Evolutionary conservation across 495 filamentous ascomycete genomes (phyloP).

Genomic region (Talaromyces borbonicus): DNA sequence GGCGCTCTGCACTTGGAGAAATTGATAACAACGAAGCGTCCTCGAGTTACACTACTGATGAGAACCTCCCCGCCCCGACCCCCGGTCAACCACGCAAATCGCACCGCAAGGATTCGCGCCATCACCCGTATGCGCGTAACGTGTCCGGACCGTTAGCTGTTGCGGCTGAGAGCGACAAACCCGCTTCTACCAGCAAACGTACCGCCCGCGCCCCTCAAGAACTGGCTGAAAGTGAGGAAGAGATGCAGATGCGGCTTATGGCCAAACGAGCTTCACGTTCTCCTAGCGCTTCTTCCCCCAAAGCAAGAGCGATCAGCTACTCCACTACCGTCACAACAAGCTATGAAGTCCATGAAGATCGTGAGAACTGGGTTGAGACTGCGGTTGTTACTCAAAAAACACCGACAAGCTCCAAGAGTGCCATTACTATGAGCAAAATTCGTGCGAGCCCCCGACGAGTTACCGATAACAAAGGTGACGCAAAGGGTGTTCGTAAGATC

Average conservation of each 20-base stretch:
- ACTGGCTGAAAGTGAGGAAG: constrained; percentile 65
- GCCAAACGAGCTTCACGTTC: constrained; percentile 48
- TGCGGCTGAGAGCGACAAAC: constrained; percentile 26
- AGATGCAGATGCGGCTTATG: constrained; percentile 61
- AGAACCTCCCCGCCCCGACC: constrained; percentile 87
- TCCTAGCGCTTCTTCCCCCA: constrained; percentile 31
- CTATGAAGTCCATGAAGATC: constrained; percentile 36
- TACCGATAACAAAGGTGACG: constrained; percentile 42
- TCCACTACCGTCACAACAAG: constrained; percentile 37
- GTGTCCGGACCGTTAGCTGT: constrained; percentile 29
- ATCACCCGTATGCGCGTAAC: constrained; percentile 44
- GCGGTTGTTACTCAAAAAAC: constrained; percentile 48
- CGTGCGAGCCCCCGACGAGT: constrained; percentile 56
- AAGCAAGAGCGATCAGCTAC: constrained; percentile 37
- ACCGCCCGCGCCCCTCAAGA: constrained; percentile 33
- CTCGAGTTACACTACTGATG: constrained; percentile 47
- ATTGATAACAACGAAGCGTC: constrained; percentile 67
- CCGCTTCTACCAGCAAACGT: constrained; percentile 21
- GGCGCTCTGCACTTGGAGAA: constrained; percentile 78
- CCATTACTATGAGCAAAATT: constrained; percentile 62
- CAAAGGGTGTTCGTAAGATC: constrained; percentile 72
- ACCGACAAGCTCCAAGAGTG: constrained; percentile 49
- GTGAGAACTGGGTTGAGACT: constrained; percentile 36
- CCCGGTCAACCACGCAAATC: constrained; percentile 93
- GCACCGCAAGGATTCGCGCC: constrained; percentile 49